These are phyloP conservation scores for Stagonosporopsis tanaceti DNA, from an alignment of 2,329 filamentous ascomycete genomes.

Conservation along the genomic window DNA sequence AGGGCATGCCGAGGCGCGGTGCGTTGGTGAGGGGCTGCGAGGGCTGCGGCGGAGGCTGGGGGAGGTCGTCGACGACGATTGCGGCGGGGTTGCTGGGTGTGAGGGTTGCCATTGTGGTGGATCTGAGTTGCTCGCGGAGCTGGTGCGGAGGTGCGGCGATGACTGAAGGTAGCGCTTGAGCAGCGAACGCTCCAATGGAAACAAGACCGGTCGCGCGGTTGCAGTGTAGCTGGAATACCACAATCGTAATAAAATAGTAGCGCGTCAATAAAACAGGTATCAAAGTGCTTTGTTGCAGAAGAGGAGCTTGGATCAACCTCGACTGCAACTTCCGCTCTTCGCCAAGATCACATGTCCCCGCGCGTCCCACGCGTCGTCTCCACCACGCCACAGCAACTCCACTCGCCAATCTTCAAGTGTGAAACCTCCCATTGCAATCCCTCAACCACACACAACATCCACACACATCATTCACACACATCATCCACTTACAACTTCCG, in stretches of 20 bases:
- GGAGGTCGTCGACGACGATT: slow-evolving; percentile 3
- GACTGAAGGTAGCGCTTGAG: neutral
- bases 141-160: neutral
- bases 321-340: slow-evolving; percentile 8
- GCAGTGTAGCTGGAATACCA: neutral
- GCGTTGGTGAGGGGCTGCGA: slow-evolving; percentile 21
- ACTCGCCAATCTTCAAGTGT: too few relatives aligned
- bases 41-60: slow-evolving; percentile 15
- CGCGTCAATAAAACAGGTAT: neutral
- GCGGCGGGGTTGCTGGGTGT: slow-evolving; percentile 14
- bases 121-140: slow-evolving; percentile 6
- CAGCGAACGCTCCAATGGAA: neutral
- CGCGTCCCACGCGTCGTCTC: slow-evolving; percentile 13
- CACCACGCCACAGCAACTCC: neutral
- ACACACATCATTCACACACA: neutral
- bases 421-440: too few relatives aligned
- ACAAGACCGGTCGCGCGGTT: neutral
- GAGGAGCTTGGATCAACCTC: slow-evolving; percentile 10
- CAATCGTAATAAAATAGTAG: neutral
- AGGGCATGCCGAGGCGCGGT: slow-evolving; percentile 67
- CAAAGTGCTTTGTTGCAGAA: neutral
- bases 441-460: too few relatives aligned
- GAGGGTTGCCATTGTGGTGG: slow-evolving; percentile 14
- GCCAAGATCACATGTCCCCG: slow-evolving; percentile 31
- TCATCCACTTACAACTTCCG: neutral